Base-by-base conservation (phyloP, 148 eudicot species). In the Suaeda aralocaspica region DNA sequence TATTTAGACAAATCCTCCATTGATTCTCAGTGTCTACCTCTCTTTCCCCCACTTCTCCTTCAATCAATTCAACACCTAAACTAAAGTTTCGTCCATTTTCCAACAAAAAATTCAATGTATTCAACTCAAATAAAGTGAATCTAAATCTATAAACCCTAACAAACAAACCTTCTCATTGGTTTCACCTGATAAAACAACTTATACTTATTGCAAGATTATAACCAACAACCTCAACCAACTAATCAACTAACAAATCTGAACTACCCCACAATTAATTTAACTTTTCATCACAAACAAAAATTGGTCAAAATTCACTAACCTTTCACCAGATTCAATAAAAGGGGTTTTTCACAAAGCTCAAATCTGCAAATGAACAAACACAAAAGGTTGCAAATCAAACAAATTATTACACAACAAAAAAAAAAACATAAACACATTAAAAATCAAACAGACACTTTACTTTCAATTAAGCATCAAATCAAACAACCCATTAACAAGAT, bases 1-100 rank as follows among this genome's bases (percentile, higher is more conserved):
- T 85, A 85, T 51, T 87, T 87, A 11, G 92, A 89, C 48, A 81
- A 84, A 77, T 92, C 97, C 64, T 92, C 97, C 95, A 89, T 89
- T 22, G 29, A 31, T 62, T 59, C 53, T 77, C 44, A 61, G 18
- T 50, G 15, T 55, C 29, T 46, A 64, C 53, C 16, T 28, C 57
- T 10, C 28, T 59, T 59, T 2, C 49, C 42, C 68, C 24, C 45
- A 21, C 59, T 69, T 31, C 25, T 39, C 7, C 28, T 39, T 19
- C 39, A 67, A 18, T 61, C 13, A 58, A 64, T 63, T 66, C 21
- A 57, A 80, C 67, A 28, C 76, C 76, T 79, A 75, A 67, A 63
- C 60, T 49, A 72, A 8, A 44, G 59, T 59, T 59, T 52, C 68
- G 36, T 64, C 77, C 87, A 81, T 78, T 73, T 13, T 49, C 22